These are phyloP conservation scores for Excoecaria agallocha DNA, from an alignment of 345 rosid species.

Conservation along the genomic window DNA sequence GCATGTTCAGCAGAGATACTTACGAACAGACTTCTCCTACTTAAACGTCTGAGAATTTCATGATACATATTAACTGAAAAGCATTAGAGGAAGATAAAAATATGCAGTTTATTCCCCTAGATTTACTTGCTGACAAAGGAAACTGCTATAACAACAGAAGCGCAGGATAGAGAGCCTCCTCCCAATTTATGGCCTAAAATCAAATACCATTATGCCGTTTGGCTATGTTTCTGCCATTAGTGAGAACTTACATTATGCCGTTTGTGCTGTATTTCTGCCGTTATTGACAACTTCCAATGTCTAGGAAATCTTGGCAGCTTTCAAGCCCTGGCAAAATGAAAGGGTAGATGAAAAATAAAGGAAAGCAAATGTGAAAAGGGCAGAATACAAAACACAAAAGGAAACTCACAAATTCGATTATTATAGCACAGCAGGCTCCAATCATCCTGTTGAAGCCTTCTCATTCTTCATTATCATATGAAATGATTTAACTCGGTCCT, in stretches of 20 bases:
- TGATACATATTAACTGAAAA: neutral
- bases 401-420: neutral
- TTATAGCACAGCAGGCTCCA: conserved; percentile 3
- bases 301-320: neutral
- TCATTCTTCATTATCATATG: conserved; percentile 97
- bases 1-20: no score
- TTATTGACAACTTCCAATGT: neutral
- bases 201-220: neutral
- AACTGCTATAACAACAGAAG: conserved; percentile 3
- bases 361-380: neutral
- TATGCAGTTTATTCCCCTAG: neutral
- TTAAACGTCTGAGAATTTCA: neutral
- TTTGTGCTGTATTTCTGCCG: neutral
- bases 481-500: conserved; percentile 77
- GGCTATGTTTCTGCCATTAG: neutral
- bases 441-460: conserved; percentile 79
- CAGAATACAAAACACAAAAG: neutral
- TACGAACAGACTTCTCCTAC: neutral
- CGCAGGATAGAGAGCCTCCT: neutral
- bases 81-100: neutral
- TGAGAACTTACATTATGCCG: neutral
- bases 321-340: neutral
- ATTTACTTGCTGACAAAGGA: neutral
- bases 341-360: neutral
- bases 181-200: neutral